Percentiles rank a stretch among this genome's conserved stretches.
Conservation (phyloP, 345 rosid genomes). For the Punica granatum region DNA sequence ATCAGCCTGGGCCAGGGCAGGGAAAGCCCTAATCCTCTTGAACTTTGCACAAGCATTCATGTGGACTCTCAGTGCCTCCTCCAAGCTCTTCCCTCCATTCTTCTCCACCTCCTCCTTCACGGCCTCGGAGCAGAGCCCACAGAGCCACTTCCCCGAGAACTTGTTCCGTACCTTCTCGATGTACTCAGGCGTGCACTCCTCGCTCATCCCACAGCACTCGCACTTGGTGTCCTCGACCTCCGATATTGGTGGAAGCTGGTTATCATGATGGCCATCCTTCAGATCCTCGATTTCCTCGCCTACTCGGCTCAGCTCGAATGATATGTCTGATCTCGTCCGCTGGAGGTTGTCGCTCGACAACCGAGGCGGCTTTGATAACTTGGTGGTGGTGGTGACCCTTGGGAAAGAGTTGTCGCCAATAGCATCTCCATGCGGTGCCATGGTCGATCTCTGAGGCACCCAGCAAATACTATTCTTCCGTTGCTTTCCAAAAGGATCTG, state of each 20-base stretch:
- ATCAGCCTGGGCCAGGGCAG: slow-evolving; percentile 71
- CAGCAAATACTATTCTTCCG: background rate
- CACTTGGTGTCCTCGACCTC: slow-evolving; percentile 80
- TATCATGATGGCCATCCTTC: slow-evolving; percentile 12
- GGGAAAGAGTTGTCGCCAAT: slow-evolving; percentile 19
- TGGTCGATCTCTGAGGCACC: slow-evolving; percentile 3
- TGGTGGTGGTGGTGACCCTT: slow-evolving; percentile 12
- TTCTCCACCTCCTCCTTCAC: slow-evolving; percentile 84
- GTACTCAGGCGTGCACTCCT: slow-evolving; percentile 84
- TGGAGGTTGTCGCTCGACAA: slow-evolving; percentile 41
- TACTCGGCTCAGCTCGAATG: slow-evolving; percentile 40
- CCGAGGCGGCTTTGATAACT: slow-evolving; percentile 49
- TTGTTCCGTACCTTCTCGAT: slow-evolving; percentile 52
- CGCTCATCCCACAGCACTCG: slow-evolving; percentile 87
- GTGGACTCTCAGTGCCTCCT: slow-evolving; percentile 63
- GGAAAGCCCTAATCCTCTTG: slow-evolving; percentile 75
- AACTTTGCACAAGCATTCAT: slow-evolving; percentile 74
- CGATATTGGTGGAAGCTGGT: slow-evolving; percentile 40
- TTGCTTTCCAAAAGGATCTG: background rate
- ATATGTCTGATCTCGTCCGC: slow-evolving; percentile 60
- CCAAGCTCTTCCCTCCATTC: slow-evolving; percentile 29
- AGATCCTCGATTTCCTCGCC: slow-evolving; percentile 4
- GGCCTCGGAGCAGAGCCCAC: slow-evolving; percentile 85
- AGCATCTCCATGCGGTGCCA: slow-evolving; percentile 65
- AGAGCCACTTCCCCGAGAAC: slow-evolving; percentile 76